Evolutionary conservation across 345 rosid genomes (phyloP).

Genomic region (Chamaenerion angustifolium): DNA sequence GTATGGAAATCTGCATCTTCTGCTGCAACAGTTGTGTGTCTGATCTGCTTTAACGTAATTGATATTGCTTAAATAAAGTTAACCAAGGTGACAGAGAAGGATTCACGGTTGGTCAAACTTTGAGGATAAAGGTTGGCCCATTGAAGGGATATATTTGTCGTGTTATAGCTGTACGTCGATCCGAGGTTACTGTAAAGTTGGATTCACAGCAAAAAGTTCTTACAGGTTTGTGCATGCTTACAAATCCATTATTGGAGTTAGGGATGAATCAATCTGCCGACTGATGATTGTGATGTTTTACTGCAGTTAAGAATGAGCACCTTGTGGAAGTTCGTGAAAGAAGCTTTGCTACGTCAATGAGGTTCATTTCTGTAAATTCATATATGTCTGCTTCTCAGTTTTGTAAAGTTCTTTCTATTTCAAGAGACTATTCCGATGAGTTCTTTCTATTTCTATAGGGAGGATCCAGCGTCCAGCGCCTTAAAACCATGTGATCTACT

Average conservation of each 20-base stretch:
- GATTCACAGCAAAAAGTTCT: conserved; percentile 80
- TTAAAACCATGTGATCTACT: conserved; percentile 52
- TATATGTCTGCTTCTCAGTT: too few species aligned
- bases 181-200: conserved; percentile 85
- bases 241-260: conserved; percentile 5
- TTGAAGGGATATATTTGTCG: conserved; percentile 88
- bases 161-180: conserved; percentile 59
- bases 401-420: conserved; percentile 1
- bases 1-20: conserved; percentile 12
- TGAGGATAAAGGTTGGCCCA: conserved; percentile 86
- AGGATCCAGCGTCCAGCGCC: conserved; percentile 40
- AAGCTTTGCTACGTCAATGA: conserved; percentile 22
- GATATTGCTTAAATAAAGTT: conserved; percentile 35
- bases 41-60: conserved; percentile 9
- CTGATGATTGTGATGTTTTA: background rate
- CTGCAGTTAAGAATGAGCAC: conserved; percentile 76
- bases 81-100: conserved; percentile 56
- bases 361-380: conserved; percentile 2
- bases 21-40: background rate
- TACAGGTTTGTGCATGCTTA: conserved; percentile 36
- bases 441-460: conserved; percentile 29
- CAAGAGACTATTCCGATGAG: conserved; percentile 10
- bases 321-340: conserved; percentile 77
- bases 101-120: conserved; percentile 73
- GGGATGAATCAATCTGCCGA: background rate